Evolutionary conservation across 208 protist genomes (phyloP).

Genomic region (Eutreptiella sp.): DNA sequence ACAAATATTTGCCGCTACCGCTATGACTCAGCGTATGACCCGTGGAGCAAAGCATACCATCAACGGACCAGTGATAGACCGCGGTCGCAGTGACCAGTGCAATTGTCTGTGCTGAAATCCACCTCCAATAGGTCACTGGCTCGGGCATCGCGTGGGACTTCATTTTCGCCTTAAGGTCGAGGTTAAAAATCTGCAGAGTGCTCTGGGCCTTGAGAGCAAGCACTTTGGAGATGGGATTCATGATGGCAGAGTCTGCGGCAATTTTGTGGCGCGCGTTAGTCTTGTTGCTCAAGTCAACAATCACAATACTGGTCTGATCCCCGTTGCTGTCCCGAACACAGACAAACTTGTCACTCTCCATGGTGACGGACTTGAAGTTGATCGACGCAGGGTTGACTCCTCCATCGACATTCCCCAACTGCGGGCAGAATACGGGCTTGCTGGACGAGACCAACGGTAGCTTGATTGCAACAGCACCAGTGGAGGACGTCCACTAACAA

Average conservation of each 20-base stretch:
- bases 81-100: conserved; percentile 87
- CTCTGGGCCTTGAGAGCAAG: conserved; percentile 91
- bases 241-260: conserved; percentile 95
- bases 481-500: too few relatives aligned
- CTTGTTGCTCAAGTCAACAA: conserved; percentile 89
- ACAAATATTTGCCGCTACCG: conserved; percentile 94
- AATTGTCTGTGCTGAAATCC: conserved; percentile 86
- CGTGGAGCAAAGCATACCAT: conserved; percentile 88
- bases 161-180: conserved; percentile 91
- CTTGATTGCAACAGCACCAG: too few relatives aligned
- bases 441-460: too few relatives aligned
- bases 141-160: conserved; percentile 88
- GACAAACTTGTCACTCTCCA: conserved; percentile 96
- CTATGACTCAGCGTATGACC: conserved; percentile 90
- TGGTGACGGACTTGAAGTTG: conserved; percentile 90
- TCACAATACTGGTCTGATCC: conserved; percentile 74
- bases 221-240: conserved; percentile 94
- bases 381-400: conserved; percentile 86
- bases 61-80: conserved; percentile 97
- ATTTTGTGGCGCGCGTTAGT: conserved; percentile 81
- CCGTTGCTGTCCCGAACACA: conserved; percentile 88
- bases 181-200: conserved; percentile 97
- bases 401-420: conserved; percentile 57
- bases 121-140: conserved; percentile 93
- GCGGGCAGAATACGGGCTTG: too few relatives aligned